Conservation (phyloP, 495 filamentous ascomycete species). For the Pyronema domesticum region DNA sequence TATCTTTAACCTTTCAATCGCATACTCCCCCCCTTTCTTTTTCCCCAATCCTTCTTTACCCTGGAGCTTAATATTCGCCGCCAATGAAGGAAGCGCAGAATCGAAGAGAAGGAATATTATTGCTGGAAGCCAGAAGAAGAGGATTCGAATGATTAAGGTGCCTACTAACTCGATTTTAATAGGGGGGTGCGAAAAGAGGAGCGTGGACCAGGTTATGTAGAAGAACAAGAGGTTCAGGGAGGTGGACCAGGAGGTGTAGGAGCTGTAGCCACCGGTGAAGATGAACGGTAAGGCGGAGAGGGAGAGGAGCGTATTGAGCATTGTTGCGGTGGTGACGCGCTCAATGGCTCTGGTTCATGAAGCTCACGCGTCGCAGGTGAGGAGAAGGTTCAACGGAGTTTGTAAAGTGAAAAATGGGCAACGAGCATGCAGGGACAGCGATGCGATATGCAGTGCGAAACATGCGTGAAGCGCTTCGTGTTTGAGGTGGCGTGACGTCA, state of each 20-base stretch:
- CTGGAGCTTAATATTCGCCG: conserved; percentile 49
- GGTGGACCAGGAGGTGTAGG: conserved; percentile 48
- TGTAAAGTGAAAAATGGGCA: too few species aligned
- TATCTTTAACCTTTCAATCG: conserved; percentile 19
- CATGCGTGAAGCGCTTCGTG: too few species aligned
- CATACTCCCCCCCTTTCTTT: neutral
- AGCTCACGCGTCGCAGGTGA: too few species aligned
- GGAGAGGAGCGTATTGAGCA: conserved; percentile 47
- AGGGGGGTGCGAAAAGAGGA: conserved; percentile 58
- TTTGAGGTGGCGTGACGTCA: too few species aligned
- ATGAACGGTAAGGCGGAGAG: conserved; percentile 52
- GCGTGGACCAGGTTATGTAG: conserved; percentile 73
- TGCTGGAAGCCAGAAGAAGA: conserved; percentile 60
- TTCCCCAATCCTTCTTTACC: conserved; percentile 37
- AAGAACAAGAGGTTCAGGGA: conserved; percentile 78
- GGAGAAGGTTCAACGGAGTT: too few species aligned
- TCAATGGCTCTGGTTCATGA: too few species aligned
- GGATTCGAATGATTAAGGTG: conserved; percentile 44
- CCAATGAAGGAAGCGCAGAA: conserved; percentile 44
- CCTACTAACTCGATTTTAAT: conserved; percentile 60
- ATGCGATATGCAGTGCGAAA: too few species aligned
- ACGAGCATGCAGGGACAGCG: too few species aligned
- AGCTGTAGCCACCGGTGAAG: conserved; percentile 26
- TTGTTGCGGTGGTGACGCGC: conserved; percentile 5
- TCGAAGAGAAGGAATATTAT: conserved; percentile 59